Conservation (phyloP, 2,329 filamentous ascomycete species). For the Trichocomaceae sp. region DNA sequence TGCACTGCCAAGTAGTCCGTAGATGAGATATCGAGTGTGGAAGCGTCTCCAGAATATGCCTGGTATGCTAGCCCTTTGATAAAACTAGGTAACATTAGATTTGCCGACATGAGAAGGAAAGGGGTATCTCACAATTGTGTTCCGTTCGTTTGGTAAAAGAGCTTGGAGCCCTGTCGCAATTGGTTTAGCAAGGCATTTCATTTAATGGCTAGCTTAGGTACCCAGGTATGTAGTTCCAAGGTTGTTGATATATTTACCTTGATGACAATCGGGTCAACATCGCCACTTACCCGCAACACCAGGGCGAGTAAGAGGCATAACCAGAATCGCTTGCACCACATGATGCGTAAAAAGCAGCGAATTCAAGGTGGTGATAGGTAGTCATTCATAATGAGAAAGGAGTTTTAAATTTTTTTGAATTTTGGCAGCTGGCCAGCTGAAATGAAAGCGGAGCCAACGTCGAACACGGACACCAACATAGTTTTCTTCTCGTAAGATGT, state of each 20-base stretch:
- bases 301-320: constrained; percentile 26
- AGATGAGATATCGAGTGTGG: constrained; percentile 47
- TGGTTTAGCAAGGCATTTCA: neutral
- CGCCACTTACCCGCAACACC: constrained; percentile 16
- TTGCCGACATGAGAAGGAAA: neutral
- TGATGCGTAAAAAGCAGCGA: neutral
- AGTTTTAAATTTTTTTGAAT: no score
- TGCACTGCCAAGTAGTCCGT: constrained; percentile 72
- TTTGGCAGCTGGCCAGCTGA: no score
- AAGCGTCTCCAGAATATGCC: constrained; percentile 52
- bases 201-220: no score
- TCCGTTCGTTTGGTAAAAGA: constrained; percentile 76
- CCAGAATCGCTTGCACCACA: neutral
- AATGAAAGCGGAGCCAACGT: no score
- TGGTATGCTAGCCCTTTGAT: constrained; percentile 83
- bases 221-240: no score
- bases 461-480: no score
- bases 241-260: constrained; percentile 47
- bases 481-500: no score
- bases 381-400: no score
- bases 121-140: constrained; percentile 61
- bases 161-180: constrained; percentile 59
- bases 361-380: no score
- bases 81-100: constrained; percentile 50
- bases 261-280: constrained; percentile 51